A percentile compares a stretch with the other conserved stretches of the same genome.
These are phyloP conservation scores for Backusella parvicylindrica DNA, from an alignment of 192 early-diverging fungal species.

Conservation along the genomic window DNA sequence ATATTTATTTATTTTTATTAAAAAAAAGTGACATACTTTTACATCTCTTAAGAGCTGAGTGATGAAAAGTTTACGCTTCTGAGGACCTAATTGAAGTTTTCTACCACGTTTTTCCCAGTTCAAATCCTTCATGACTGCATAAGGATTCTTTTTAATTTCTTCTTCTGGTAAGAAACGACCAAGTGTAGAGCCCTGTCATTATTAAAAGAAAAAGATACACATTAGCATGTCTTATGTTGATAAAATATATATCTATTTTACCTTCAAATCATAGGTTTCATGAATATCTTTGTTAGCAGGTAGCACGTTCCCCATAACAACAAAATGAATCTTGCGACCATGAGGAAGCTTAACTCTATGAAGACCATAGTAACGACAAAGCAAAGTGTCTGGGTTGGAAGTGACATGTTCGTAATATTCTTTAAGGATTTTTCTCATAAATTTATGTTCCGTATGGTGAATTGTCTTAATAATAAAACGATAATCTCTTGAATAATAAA, in stretches of 20 bases:
- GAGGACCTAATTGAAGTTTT: conserved; percentile 79
- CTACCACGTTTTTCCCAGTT: conserved; percentile 85
- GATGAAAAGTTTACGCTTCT: conserved; percentile 75
- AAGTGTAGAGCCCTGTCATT: conserved; percentile 77
- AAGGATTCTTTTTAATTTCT: conserved; percentile 73
- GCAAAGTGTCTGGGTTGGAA: conserved; percentile 84
- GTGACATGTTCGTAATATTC: conserved; percentile 88
- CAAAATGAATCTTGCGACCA: conserved; percentile 93
- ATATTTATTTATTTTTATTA: neutral
- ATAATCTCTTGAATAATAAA: conserved; percentile 98
- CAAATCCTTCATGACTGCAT: conserved; percentile 92
- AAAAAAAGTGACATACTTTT: conserved; percentile 41
- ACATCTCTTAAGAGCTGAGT: conserved; percentile 89
- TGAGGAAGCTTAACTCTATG: conserved; percentile 94
- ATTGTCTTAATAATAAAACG: conserved; percentile 99
- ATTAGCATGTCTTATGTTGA: neutral
- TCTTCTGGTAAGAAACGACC: conserved; percentile 81
- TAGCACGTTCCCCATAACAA: conserved; percentile 98
- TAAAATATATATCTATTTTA: neutral
- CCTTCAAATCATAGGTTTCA: conserved; percentile 94
- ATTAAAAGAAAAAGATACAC: neutral
- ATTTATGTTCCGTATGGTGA: conserved; percentile 93
- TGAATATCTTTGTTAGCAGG: conserved; percentile 97
- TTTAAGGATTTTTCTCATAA: conserved; percentile 81
- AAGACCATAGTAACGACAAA: conserved; percentile 91